Evolutionary conservation across 345 rosid species (phyloP).

Genomic region (Aurinia saxatilis): DNA sequence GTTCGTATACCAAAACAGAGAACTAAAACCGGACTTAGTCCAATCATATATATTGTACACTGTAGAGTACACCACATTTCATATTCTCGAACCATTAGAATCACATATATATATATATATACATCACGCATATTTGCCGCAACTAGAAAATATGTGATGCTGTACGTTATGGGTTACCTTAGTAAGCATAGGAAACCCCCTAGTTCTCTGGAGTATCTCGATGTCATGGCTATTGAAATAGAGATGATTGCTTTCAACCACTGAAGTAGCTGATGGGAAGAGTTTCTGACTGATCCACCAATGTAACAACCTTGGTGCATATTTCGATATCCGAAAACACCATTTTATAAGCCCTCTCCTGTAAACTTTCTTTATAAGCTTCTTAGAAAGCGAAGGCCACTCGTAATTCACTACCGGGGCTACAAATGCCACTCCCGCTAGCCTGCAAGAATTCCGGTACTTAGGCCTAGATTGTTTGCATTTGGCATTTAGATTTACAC

Average conservation of each 20-base stretch:
- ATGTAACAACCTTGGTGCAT: conserved; percentile 50
- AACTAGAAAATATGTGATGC: neutral
- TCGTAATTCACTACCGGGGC: conserved; percentile 59
- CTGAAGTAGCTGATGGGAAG: conserved; percentile 45
- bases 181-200: conserved; percentile 70
- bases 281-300: conserved; percentile 71
- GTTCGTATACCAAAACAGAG: neutral
- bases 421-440: conserved; percentile 62
- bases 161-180: conserved; percentile 36
- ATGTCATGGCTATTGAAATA: conserved; percentile 55
- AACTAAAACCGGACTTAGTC: too few species aligned
- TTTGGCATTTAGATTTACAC: neutral
- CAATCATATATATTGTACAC: too few species aligned
- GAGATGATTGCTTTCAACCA: conserved; percentile 43
- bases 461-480: neutral
- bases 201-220: conserved; percentile 44
- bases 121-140: too few species aligned
- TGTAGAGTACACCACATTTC: neutral
- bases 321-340: conserved; percentile 45
- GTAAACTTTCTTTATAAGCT: conserved; percentile 43
- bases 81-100: too few species aligned
- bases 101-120: too few species aligned
- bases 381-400: conserved; percentile 67
- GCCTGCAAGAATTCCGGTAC: conserved; percentile 28
- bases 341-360: conserved; percentile 42